Evolutionary conservation across 306 rosid species (phyloP), one percentile per base, ranked within the genome.

Genomic region (Malus asiatica): DNA sequence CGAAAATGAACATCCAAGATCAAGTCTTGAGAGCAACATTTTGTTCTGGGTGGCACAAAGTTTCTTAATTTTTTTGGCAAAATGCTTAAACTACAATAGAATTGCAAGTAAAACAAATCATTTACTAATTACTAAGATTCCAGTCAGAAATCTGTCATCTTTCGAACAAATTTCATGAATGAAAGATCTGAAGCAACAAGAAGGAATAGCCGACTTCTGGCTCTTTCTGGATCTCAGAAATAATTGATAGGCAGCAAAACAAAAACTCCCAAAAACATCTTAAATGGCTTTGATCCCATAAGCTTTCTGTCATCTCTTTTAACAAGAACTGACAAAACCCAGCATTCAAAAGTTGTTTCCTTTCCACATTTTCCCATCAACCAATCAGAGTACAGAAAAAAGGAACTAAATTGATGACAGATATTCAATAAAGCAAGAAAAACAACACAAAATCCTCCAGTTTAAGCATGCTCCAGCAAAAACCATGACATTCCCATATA

Each of bases 181-280:
- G 58, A 73, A 77, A 84, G 94, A 89, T 91, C 97, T 89, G 78
- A 75, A 51, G 52, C 67, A 78, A 68, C 53, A 68, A 72, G 69
- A 70, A 71, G 65, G 57, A 45, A 62, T 46, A 44, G 32, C 1
- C 29, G 45, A 74, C 38, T 25, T 29, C 22, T 45, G 70, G 48
- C 71, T 40, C 29, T 67, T 27, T 33, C 66, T 45, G 77, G 89
- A 91, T 87, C 92, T 84, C 76, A 72, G 35, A 60, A 79, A 23
- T 48, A 48, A 71, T 13, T 55, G 51, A 72, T 33, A 51, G 45
- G 71, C 63, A 71, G 11, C 45, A 58, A 25, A 75, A 19, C 4
- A 12, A 72, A 71, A 48, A 52, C 60, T 52, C 51, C 10, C 61
- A 72, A 77, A 68, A 53, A 59, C 3, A 11, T 8, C 40, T 23